Percentiles rank a stretch among this genome's conserved stretches.
phyloP scores from a whole-genome alignment of 129 eudicot species.

The Apium graveolens region DNA sequence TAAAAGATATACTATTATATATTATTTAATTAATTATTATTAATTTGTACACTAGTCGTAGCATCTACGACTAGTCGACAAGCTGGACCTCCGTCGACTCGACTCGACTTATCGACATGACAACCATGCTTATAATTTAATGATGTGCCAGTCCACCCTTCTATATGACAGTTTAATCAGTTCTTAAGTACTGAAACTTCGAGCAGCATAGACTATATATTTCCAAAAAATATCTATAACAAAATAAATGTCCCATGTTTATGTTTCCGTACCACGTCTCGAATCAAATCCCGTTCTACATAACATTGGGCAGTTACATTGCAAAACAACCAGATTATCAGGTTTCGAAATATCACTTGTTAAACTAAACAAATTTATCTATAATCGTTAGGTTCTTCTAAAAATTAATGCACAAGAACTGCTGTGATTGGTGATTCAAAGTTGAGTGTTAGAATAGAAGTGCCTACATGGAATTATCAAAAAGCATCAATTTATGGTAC shows the following conservation, averaged over 20 bases:
- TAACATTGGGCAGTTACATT: too few species aligned
- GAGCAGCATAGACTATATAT: neutral
- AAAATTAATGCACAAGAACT: neutral
- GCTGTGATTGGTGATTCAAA: neutral
- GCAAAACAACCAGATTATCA: neutral
- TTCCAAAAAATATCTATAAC: neutral
- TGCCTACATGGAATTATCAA: neutral
- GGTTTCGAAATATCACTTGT: neutral
- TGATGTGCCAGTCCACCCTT: neutral
- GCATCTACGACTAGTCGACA: too few species aligned
- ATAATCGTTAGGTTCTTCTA: neutral
- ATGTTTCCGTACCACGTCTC: too few species aligned
- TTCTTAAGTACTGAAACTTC: neutral
- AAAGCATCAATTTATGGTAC: neutral
- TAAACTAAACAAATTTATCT: neutral
- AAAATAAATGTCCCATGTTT: too few species aligned
- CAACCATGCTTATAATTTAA: too few species aligned
- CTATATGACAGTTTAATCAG: neutral
- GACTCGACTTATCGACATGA: too few species aligned
- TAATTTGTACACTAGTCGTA: too few species aligned
- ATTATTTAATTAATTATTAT: too few species aligned
- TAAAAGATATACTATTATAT: too few species aligned
- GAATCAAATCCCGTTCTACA: too few species aligned
- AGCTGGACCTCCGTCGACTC: too few species aligned
- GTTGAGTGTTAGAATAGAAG: neutral